These are phyloP conservation scores for Logfia minima DNA, from an alignment of 129 eudicot genomes.

Conservation along the genomic window DNA sequence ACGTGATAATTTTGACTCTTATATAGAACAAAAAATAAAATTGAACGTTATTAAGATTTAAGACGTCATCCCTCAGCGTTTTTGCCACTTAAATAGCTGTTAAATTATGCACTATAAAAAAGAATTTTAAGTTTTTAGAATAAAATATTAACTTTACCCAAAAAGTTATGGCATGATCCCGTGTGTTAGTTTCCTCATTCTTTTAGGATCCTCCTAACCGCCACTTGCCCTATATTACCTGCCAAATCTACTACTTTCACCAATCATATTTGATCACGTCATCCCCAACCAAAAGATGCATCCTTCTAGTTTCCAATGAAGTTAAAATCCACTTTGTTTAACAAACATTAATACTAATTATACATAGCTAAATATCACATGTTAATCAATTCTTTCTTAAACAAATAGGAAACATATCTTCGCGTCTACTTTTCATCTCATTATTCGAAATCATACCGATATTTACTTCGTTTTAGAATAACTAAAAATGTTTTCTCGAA, in stretches of 20 bases:
- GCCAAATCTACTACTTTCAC: slow-evolving; percentile 23
- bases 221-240: slow-evolving; percentile 29
- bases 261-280: slow-evolving; percentile 19
- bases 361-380: slow-evolving; percentile 3
- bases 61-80: not conserved
- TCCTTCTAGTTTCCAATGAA: slow-evolving; percentile 25
- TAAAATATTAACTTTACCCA: not conserved
- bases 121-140: no score
- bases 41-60: not conserved
- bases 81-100: not conserved
- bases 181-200: not conserved
- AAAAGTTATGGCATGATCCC: slow-evolving; percentile 23
- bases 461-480: no score
- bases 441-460: not conserved
- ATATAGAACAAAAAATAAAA: no score
- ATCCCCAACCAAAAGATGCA: not conserved
- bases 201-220: slow-evolving; percentile 25
- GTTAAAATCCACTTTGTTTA: slow-evolving; percentile 27
- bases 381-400: not conserved
- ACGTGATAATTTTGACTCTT: no score
- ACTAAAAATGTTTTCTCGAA: no score
- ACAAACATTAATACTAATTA: not conserved
- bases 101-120: no score
- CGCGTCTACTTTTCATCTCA: not conserved
- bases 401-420: not conserved